Evolutionary conservation across 768 basidiomycete genomes (phyloP), one percentile per base, ranked within the genome.

Genomic region (Collybiopsis luxurians): DNA sequence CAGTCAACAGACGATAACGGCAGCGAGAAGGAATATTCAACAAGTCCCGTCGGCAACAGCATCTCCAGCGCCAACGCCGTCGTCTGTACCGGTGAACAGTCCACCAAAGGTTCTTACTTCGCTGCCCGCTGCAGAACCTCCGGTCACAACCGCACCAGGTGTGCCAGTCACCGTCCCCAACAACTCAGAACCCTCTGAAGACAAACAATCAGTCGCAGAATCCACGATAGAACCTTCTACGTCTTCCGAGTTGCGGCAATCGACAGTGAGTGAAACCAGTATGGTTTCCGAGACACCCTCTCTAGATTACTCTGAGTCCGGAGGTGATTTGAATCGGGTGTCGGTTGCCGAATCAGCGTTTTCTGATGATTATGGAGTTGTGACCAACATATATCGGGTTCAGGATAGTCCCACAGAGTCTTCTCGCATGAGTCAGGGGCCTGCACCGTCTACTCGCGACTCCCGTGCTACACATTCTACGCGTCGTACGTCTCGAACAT

Each of bases 401-500:
- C 39, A 19, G 26, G 53, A 54, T 21, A 54, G 53, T 31, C 1
- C 27, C 24, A 34, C 31, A 11, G n/a, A 9, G 24, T 40, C 34
- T 10, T 13, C 50, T 23, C 6, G 30, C 5, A n/a, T 21, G 24
- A 44, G 26, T 21, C 31, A 43, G 27, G 39, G 24, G n/a, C 17
- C 13, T 19, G 28, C 15, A 15, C n/a, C 27, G 5, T n/a, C 26
- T 12, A 6, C 12, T 38, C 43, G 36, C 19, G 54, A 42, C 4
- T 45, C 43, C 3, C 54, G 72, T 47, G 60, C 77, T 17, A 62
- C 67, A 56, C 50, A 52, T 45, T 21, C 55, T 53, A 40, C 52
- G 47, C 13, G 48, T 53, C 26, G 58, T 50, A 77, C 78, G 1
- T 71, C 78, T 55, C 70, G 73, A 28, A 77, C 79, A 0, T 69